Evolutionary conservation across 257 asterid genomes (phyloP), one percentile per base, ranked within the genome.

Genomic region (Datura wrightii): DNA sequence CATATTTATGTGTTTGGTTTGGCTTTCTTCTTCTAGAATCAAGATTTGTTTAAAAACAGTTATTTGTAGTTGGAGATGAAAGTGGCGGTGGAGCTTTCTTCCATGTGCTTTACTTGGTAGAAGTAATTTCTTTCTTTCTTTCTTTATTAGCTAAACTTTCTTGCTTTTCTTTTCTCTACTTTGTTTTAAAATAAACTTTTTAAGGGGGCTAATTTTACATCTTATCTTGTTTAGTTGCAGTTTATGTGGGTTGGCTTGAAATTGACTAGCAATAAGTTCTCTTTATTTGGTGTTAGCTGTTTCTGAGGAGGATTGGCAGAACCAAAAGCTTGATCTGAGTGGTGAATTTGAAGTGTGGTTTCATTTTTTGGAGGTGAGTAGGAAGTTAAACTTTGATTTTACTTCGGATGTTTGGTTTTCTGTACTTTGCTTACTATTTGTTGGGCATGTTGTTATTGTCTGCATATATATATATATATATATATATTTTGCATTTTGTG

Each of bases 91-190:
- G 89, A 86, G 85, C 82, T 85, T 84, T 84, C 65, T 46, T 85
- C 88, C 92, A 74, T 87, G 86, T 78, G 85, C 86, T 89, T 84
- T 86, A 89, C 85, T 90, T 82, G 93, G 96, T 93, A 89, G 88
- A 88, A 89, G 84, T 50, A 19, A 48, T 7, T 74, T n/a, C 2
- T 72, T 19, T 74, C 79, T 7, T 74, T n/a, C 2, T 72, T 19
- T 74, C 79, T 56, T 79, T 69, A 63, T 56, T 83, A 53, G 44
- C 36, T 55, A 80, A 48, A 31, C 84, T 66, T 60, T 82, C 46
- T 85, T 59, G 59, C 81, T 63, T 82, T 66, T 83, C 59, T 86
- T 48, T 18, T 18, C 55, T 85, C 78, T 79, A 79, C 87, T 84
- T 86, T 83, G 69, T 72, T 56, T 79, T 10, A 83, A 36, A 71